Conservation (phyloP, 225 moss, liverwort and hornwort species). For the Rhytidiadelphus loreus region DNA sequence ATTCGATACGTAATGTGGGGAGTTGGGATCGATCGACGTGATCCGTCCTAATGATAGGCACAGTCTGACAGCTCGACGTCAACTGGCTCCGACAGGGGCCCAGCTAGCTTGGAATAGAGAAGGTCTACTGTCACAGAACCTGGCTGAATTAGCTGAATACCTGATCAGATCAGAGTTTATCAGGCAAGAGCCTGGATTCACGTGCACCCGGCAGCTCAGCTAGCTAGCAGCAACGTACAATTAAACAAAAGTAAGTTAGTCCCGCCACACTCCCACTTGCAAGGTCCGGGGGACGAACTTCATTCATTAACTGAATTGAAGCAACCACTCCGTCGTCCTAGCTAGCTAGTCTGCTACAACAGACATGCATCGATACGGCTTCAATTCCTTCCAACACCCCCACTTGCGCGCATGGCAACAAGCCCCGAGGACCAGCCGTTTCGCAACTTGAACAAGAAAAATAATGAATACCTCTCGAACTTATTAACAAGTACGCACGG, state of each 20-base stretch:
- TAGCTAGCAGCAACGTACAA: not conserved
- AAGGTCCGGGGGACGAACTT: not conserved
- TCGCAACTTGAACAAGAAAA: not conserved
- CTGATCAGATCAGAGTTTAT: not conserved
- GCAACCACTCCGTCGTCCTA: no score
- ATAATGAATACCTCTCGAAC: not conserved
- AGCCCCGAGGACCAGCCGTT: not conserved
- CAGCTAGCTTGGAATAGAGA: not conserved
- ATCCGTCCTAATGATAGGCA: not conserved
- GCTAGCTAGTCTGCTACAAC: not conserved
- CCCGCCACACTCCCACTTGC: not conserved
- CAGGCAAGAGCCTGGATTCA: not conserved
- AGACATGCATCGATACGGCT: not conserved
- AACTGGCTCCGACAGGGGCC: not conserved
- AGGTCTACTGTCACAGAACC: not conserved
- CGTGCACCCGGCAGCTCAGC: not conserved
- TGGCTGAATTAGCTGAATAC: not conserved
- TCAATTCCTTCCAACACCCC: not conserved
- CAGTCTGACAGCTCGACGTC: not conserved
- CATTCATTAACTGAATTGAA: not conserved
- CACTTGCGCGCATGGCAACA: not conserved
- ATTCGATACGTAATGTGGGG: not conserved
- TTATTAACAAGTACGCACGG: not conserved
- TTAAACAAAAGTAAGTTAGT: not conserved
- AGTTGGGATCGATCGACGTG: not conserved